Percentiles rank a stretch among this genome's conserved stretches.
These are phyloP conservation scores for Kickxella alabastrina DNA, from an alignment of 192 early-diverging fungal species.

Conservation along the genomic window DNA sequence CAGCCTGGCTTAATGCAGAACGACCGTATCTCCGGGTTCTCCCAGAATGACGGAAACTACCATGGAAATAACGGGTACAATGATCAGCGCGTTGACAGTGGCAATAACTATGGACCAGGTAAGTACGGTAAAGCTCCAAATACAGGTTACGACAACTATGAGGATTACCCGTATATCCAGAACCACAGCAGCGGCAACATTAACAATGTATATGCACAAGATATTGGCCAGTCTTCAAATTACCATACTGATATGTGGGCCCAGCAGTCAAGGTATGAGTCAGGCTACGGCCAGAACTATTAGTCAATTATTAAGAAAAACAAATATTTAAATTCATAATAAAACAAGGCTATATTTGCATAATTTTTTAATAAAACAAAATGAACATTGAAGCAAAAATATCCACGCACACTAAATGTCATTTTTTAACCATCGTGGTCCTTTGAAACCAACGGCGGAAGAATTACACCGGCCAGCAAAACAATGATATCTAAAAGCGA, in stretches of 20 bases:
- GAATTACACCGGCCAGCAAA: slow-evolving; percentile 52
- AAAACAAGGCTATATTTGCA: no score
- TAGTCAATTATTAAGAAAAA: neutral
- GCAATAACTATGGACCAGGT: neutral
- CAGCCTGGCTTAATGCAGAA: neutral
- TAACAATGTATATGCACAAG: no score
- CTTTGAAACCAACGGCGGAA: slow-evolving; percentile 50
- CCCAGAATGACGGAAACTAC: neutral
- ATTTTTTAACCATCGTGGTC: slow-evolving; percentile 23
- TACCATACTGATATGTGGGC: neutral
- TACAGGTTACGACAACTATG: neutral
- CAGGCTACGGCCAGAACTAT: no score
- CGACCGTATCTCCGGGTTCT: neutral
- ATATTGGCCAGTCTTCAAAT: no score
- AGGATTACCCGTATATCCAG: neutral
- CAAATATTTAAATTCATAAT: neutral
- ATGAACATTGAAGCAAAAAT: neutral
- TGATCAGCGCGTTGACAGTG: neutral
- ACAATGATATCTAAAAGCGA: slow-evolving; percentile 42
- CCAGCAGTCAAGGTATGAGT: neutral
- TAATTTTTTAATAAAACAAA: neutral
- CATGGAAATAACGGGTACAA: neutral
- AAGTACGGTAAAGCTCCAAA: no score
- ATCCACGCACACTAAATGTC: no score
- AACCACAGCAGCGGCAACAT: neutral